A percentile compares a stretch with the other conserved stretches of the same genome.
Evolutionary conservation across 768 basidiomycete genomes (phyloP).

Genomic region (Phanerochaete sordida): DNA sequence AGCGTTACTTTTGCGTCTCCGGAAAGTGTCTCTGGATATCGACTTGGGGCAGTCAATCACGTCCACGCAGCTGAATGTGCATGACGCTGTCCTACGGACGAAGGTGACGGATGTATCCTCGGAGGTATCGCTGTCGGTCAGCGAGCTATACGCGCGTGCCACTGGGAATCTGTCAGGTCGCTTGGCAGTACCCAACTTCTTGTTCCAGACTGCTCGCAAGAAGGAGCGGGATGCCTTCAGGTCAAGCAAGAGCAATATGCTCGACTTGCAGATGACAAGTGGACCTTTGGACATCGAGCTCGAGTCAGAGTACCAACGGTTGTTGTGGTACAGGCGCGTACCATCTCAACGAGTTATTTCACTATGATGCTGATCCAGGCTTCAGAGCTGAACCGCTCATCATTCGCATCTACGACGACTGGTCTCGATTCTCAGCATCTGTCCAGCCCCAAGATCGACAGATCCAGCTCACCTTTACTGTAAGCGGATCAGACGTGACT

Average conservation of each 20-base stretch:
- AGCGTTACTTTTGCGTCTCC: constrained; percentile 63
- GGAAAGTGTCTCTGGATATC: constrained; percentile 67
- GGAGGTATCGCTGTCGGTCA: constrained; percentile 65
- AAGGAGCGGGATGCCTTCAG: constrained; percentile 36
- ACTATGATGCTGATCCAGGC: not conserved
- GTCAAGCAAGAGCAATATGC: constrained; percentile 42
- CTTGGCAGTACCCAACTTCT: constrained; percentile 61
- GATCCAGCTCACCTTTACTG: constrained; percentile 70
- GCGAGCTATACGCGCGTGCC: constrained; percentile 51
- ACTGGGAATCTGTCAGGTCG: constrained; percentile 71
- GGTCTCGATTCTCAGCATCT: constrained; percentile 51
- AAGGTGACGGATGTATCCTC: constrained; percentile 56
- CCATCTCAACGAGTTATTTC: not conserved
- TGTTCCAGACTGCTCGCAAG: constrained; percentile 71
- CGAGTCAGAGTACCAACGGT: constrained; percentile 72
- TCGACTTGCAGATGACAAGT: constrained; percentile 74
- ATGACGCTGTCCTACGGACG: constrained; percentile 61
- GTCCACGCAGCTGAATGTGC: constrained; percentile 59
- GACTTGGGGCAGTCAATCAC: constrained; percentile 89
- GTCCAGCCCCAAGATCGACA: constrained; percentile 44
- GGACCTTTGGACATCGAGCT: constrained; percentile 63
- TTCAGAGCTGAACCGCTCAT: constrained; percentile 73
- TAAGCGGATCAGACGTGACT: constrained; percentile 65
- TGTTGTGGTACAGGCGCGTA: constrained; percentile 72
- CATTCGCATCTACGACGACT: constrained; percentile 77